Evolutionary conservation across 2,329 filamentous ascomycete genomes (phyloP).

Genomic region (Pseudogymnoascus destructans): DNA sequence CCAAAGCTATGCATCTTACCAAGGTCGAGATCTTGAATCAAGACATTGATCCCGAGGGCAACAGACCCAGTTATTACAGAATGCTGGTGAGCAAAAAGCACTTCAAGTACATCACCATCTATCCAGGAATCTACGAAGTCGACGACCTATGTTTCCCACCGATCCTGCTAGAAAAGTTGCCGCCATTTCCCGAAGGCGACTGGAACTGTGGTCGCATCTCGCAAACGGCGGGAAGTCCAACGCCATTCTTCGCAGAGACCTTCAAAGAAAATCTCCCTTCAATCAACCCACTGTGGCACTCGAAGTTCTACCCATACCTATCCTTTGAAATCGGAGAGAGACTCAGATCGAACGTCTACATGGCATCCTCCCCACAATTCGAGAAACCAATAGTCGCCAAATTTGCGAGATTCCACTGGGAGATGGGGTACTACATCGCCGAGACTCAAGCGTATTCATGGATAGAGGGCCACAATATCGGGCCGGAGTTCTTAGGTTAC

Average conservation of each 20-base stretch:
- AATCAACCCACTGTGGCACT: constrained; percentile 28
- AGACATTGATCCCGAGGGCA: constrained; percentile 8
- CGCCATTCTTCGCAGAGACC: constrained; percentile 22
- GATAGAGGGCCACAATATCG: constrained; percentile 21
- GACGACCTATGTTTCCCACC: constrained; percentile 28
- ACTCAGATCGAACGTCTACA: constrained; percentile 14
- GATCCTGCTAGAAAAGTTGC: constrained; percentile 25
- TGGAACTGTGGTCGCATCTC: constrained; percentile 31
- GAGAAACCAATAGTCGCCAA: constrained; percentile 16
- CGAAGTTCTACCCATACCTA: constrained; percentile 26
- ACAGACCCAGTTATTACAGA: constrained; percentile 26
- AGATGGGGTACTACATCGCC: constrained; percentile 10
- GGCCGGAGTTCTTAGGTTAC: constrained; percentile 26
- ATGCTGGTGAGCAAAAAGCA: constrained; percentile 27
- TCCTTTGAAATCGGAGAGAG: constrained; percentile 21
- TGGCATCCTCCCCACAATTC: constrained; percentile 14
- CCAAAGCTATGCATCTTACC: background rate
- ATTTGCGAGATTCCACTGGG: constrained; percentile 16
- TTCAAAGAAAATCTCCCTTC: constrained; percentile 22
- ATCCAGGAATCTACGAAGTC: constrained; percentile 24
- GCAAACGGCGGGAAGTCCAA: constrained; percentile 17
- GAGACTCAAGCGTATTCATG: constrained; percentile 18
- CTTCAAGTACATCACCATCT: constrained; percentile 32
- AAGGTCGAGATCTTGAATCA: constrained; percentile 11
- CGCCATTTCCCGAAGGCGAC: constrained; percentile 28